A percentile compares a stretch with the other conserved stretches of the same genome.
Conservation (phyloP, 176 grass and related monocot species). For the Canna indica region DNA sequence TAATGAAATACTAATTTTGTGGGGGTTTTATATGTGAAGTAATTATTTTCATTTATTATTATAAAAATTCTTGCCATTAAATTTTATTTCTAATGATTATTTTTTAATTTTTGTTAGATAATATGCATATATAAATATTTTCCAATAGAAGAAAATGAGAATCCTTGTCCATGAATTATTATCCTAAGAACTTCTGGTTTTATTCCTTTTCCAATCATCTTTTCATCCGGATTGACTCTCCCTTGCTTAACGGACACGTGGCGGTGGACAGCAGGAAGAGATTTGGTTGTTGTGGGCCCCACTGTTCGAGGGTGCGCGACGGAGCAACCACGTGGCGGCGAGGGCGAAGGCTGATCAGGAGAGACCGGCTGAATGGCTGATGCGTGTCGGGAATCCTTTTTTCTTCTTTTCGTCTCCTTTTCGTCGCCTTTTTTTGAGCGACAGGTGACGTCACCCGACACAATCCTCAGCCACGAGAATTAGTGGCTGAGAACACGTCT, state of each 20-base stretch:
- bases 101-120: background rate
- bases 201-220: background rate
- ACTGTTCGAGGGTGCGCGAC: background rate
- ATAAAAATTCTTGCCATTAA: too few relatives aligned
- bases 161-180: too few relatives aligned
- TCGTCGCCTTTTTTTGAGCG: background rate
- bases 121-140: too few relatives aligned
- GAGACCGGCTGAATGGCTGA: background rate
- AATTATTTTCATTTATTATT: too few relatives aligned
- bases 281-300: background rate
- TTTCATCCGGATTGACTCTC: too few relatives aligned
- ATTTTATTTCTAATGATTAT: background rate
- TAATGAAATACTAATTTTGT: too few relatives aligned
- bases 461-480: constrained; percentile 44
- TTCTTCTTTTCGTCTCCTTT: background rate
- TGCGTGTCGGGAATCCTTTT: background rate
- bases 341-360: background rate
- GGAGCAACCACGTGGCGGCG: background rate
- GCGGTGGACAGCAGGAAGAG: background rate
- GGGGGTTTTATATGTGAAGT: too few relatives aligned
- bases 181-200: too few relatives aligned
- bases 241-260: background rate
- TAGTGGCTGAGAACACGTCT: constrained; percentile 29
- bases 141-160: too few relatives aligned
- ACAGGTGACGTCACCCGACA: constrained; percentile 21